phyloP scores from a whole-genome alignment of 2,329 filamentous ascomycete species.

The Niveomyces coronatus region DNA sequence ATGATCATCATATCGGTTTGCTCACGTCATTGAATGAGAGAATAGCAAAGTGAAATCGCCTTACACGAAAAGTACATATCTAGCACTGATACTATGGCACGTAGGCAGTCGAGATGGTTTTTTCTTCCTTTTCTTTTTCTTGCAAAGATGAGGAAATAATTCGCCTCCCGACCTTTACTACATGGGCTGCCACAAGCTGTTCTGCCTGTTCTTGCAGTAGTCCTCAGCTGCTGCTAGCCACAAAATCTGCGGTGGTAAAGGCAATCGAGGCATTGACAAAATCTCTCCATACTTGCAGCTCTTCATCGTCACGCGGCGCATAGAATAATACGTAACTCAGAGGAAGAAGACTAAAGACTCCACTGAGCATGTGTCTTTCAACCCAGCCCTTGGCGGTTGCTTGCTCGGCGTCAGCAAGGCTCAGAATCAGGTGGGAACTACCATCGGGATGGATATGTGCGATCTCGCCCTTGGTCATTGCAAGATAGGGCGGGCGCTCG shows the following conservation, averaged over 20 bases:
- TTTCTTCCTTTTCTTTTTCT: no score
- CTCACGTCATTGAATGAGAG: no score
- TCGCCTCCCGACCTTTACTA: no score
- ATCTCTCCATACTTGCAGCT: slow-evolving; percentile 22
- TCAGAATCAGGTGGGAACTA: slow-evolving; percentile 27
- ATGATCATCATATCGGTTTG: no score
- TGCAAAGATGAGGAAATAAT: no score
- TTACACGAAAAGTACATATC: no score
- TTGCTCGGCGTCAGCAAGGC: slow-evolving; percentile 25
- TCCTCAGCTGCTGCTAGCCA: background rate
- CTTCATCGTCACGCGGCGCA: slow-evolving; percentile 26
- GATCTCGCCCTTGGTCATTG: slow-evolving; percentile 20
- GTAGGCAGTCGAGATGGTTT: no score
- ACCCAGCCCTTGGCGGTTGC: slow-evolving; percentile 28
- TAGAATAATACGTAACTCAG: slow-evolving; percentile 30
- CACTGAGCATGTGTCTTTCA: slow-evolving; percentile 25
- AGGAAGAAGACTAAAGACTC: slow-evolving; percentile 17
- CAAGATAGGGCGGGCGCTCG: slow-evolving; percentile 8
- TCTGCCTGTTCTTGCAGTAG: no score
- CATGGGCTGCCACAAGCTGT: no score
- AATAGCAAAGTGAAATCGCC: no score
- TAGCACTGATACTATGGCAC: no score
- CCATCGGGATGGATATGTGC: slow-evolving; percentile 29
- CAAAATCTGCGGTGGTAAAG: slow-evolving; percentile 9
- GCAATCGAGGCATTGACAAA: slow-evolving; percentile 9